Percentiles rank a stretch among this genome's conserved stretches.
Conservation (phyloP, 2,329 filamentous ascomycete genomes). For the Verticillium nubilum region DNA sequence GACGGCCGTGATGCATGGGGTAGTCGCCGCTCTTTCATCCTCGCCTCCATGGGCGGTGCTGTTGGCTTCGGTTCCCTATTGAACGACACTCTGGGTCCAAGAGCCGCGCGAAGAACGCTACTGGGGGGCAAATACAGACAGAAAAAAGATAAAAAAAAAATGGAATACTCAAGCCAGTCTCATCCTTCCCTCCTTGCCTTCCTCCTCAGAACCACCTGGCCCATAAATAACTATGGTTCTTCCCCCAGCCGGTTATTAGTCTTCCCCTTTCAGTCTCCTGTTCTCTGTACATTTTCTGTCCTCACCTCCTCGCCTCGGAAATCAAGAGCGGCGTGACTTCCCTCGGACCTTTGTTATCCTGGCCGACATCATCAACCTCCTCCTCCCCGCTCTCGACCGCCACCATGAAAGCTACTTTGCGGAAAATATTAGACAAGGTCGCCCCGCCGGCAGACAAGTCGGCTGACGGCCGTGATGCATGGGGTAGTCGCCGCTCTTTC, state of each 20-base stretch:
- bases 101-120: too few species aligned
- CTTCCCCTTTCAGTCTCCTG: too few species aligned
- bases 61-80: constrained; percentile 49
- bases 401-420: constrained; percentile 2
- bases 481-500: constrained; percentile 41
- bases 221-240: too few species aligned
- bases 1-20: constrained; percentile 38
- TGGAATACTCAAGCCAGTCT: too few species aligned
- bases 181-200: too few species aligned
- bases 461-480: constrained; percentile 32
- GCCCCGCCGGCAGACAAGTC: constrained; percentile 17
- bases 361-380: not conserved
- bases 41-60: constrained; percentile 47
- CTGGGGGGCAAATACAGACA: too few species aligned
- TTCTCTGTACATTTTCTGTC: not conserved
- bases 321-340: not conserved
- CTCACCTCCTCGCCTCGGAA: too few species aligned
- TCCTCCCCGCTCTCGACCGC: not conserved
- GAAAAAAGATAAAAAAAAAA: too few species aligned
- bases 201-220: too few species aligned
- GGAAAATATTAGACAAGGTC: constrained; percentile 13
- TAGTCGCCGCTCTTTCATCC: constrained; percentile 39
- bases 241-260: too few species aligned
- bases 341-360: not conserved
- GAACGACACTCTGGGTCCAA: too few species aligned